phyloP scores from a whole-genome alignment of 2,329 filamentous ascomycete species.

The Niveomyces coronatus region DNA sequence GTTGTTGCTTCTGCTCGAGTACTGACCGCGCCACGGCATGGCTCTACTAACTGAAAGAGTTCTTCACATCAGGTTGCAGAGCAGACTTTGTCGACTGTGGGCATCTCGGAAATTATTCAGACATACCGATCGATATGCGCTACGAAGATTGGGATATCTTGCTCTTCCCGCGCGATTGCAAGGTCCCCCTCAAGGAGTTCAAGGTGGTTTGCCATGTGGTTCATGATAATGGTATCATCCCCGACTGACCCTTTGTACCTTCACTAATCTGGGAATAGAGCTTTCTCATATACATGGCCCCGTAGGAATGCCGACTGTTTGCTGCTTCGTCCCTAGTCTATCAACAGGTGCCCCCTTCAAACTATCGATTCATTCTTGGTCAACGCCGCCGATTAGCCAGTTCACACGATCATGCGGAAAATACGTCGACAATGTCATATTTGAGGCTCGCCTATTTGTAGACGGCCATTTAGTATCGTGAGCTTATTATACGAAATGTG shows the following conservation, averaged over 20 bases:
- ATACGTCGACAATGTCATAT: conserved; percentile 44
- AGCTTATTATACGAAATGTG: conserved; percentile 15
- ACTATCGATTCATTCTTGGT: conserved; percentile 69
- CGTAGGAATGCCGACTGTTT: conserved; percentile 52
- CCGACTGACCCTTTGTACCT: background rate
- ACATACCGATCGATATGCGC: conserved; percentile 49
- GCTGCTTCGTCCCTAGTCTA: conserved; percentile 61
- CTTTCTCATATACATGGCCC: conserved; percentile 40
- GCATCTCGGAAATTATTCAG: too few species aligned
- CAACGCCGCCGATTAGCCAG: conserved; percentile 47
- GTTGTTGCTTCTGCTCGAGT: background rate
- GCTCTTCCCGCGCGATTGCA: conserved; percentile 58
- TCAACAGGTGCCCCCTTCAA: conserved; percentile 49
- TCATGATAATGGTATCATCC: conserved; percentile 32
- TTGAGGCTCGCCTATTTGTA: conserved; percentile 57
- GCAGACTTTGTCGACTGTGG: too few species aligned
- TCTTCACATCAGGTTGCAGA: too few species aligned
- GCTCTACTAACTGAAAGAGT: too few species aligned
- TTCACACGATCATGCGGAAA: conserved; percentile 46
- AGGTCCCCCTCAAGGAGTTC: conserved; percentile 71
- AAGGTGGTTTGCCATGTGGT: conserved; percentile 65
- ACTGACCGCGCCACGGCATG: too few species aligned
- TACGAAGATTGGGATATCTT: conserved; percentile 83
- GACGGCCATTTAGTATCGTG: conserved; percentile 58
- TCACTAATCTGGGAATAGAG: conserved; percentile 27